Percentiles rank a stretch among this genome's conserved stretches.
phyloP scores from a whole-genome alignment of 495 filamentous ascomycete species.

The Chaetomium tenue region DNA sequence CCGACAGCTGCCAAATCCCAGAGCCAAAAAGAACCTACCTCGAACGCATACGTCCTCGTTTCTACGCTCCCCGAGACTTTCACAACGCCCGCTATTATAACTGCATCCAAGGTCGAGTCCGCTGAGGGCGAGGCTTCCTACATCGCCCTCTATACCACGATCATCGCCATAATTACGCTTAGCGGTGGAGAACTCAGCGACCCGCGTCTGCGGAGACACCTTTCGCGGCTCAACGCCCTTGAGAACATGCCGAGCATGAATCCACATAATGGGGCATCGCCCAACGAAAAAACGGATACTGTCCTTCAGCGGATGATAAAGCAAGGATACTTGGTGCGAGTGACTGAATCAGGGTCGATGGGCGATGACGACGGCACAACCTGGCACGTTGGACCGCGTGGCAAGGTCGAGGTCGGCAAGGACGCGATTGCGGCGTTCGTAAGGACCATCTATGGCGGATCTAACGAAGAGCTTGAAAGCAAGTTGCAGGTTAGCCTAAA shows the following conservation, averaged over 20 bases:
- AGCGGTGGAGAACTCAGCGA: conserved; percentile 69
- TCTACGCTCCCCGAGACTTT: conserved; percentile 65
- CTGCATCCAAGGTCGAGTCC: conserved; percentile 64
- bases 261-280: conserved; percentile 57
- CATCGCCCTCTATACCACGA: conserved; percentile 72
- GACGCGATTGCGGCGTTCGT: conserved; percentile 69
- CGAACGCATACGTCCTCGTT: conserved; percentile 73
- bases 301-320: conserved; percentile 70
- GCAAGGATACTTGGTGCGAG: conserved; percentile 78
- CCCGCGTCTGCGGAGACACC: conserved; percentile 67
- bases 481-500: conserved; percentile 55
- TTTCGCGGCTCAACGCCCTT: conserved; percentile 72
- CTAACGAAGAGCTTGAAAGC: conserved; percentile 51
- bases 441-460: conserved; percentile 55
- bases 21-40: conserved; percentile 47
- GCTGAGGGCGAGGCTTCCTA: conserved; percentile 70
- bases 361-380: conserved; percentile 72
- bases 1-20: conserved; percentile 43
- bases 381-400: conserved; percentile 77
- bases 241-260: conserved; percentile 55
- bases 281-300: conserved; percentile 66
- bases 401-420: conserved; percentile 79
- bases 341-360: conserved; percentile 56
- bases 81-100: conserved; percentile 61
- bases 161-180: conserved; percentile 71